Base-by-base conservation (phyloP, 2,329 filamentous ascomycete species). In the Colletotrichum ledebouriae region DNA sequence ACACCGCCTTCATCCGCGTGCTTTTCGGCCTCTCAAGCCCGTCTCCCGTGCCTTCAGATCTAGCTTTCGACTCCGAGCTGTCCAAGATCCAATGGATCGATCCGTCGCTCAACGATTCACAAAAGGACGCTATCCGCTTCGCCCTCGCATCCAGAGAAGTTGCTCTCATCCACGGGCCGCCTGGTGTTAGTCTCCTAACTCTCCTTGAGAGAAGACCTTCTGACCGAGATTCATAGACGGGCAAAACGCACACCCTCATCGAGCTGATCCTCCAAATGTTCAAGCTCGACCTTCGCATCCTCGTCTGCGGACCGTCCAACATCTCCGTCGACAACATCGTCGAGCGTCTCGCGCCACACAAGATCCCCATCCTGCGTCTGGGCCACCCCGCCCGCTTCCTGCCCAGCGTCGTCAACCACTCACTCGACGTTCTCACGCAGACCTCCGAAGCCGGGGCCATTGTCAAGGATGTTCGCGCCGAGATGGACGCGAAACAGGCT, bases 301-400 rank as follows among this genome's bases (percentile, higher is more conserved):
- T 98, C 2, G 95, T 98, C n/a, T 98, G 96, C 75, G 96, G 95
- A 0, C 96, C 96, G 0, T 97, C 94, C 34, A 99, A 99, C 77
- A 94, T 99, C 73, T 96, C 94, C 0, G 96, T 99, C 1, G 96
- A 99, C 85, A 99, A 99, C 76, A 97, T 99, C 66, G 94, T 98
- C 9, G 96, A 99, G 80, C 90, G 96, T 7, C 86, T 98, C 2
- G 89, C 94, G 2, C 89, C 92, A 0, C 92, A 94, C 78, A 94
- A 94, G 75, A 85, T 98, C 1, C 91, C 94, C 0, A 94, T 98
- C 74, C 87, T 98, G 41, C 91, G 96, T 2, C 87, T 99, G 0
- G 96, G 96, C 1, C 96, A 99, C 78, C 96, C 96, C 0, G 96
- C 96, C 1, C 90, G 96, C 20, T 85, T 99, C 29, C 85, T 99